A percentile compares a stretch with the other conserved stretches of the same genome.
Evolutionary conservation across 768 basidiomycete genomes (phyloP).

Genomic region (Rhodotorula babjevae): DNA sequence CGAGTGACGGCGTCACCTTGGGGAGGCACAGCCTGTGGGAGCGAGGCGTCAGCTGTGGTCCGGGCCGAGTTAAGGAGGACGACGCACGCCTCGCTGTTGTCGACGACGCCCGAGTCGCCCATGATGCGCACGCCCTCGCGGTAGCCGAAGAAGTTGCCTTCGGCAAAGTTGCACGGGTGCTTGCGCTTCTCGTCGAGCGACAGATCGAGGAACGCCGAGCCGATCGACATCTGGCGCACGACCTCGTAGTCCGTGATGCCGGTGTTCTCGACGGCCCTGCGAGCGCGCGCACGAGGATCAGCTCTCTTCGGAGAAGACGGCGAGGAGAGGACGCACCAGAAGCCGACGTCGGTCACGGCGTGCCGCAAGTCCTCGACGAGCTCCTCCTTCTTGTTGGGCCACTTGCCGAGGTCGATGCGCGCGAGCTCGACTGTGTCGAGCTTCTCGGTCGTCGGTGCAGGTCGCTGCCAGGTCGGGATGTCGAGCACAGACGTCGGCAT

Average conservation of each 20-base stretch:
- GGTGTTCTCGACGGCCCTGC: conserved; percentile 45
- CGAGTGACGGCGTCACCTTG: conserved; percentile 46
- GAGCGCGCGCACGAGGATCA: not conserved
- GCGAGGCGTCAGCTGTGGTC: too few species aligned
- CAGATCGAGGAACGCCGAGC: conserved; percentile 48
- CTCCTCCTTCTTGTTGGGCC: conserved; percentile 37
- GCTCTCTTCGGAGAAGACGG: too few species aligned
- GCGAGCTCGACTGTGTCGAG: conserved; percentile 48
- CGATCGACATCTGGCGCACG: conserved; percentile 48
- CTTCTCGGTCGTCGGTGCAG: conserved; percentile 39
- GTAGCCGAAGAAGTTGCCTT: conserved; percentile 50
- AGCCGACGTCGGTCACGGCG: conserved; percentile 23
- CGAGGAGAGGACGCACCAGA: conserved; percentile 7
- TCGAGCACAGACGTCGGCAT: conserved; percentile 5
- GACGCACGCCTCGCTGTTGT: conserved; percentile 48
- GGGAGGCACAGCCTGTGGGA: conserved; percentile 47
- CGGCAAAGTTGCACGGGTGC: conserved; percentile 46
- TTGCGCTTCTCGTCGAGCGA: conserved; percentile 49
- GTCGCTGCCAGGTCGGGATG: conserved; percentile 7
- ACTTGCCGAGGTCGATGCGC: conserved; percentile 38
- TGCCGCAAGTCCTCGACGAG: conserved; percentile 39
- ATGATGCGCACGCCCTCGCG: conserved; percentile 48
- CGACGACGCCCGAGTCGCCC: conserved; percentile 48
- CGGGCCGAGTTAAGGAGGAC: too few species aligned
- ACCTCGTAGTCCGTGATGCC: conserved; percentile 51